Conservation (phyloP, 352 stramenopile species). For the Phytophthora hibernalis region DNA sequence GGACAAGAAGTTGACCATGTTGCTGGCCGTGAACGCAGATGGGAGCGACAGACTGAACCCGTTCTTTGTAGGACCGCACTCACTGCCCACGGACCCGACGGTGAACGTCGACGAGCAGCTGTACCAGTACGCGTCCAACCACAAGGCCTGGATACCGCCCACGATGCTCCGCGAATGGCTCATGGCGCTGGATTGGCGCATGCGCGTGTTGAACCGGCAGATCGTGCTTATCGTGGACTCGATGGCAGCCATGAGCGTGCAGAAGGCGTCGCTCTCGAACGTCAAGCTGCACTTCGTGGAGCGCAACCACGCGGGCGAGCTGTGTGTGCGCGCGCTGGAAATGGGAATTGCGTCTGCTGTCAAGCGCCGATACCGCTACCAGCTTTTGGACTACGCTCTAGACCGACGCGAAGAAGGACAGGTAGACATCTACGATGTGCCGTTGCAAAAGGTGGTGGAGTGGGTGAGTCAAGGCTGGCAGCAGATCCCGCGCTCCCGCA, state of each 20-base stretch:
- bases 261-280: constrained; percentile 69
- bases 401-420: constrained; percentile 48
- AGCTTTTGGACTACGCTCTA: constrained; percentile 56
- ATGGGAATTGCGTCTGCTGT: constrained; percentile 50
- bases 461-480: constrained; percentile 66
- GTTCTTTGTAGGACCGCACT: constrained; percentile 64
- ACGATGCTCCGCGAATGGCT: constrained; percentile 86
- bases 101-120: constrained; percentile 23
- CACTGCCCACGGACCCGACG: constrained; percentile 26
- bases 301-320: constrained; percentile 43
- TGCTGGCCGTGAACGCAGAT: constrained; percentile 73
- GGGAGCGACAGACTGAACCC: constrained; percentile 73
- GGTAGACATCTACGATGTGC: constrained; percentile 50
- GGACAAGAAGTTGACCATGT: constrained; percentile 61
- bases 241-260: constrained; percentile 60
- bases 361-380: constrained; percentile 67
- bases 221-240: constrained; percentile 76
- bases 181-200: constrained; percentile 76
- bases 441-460: constrained; percentile 59
- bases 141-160: constrained; percentile 72
- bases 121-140: constrained; percentile 78
- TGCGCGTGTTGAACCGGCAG: constrained; percentile 76
- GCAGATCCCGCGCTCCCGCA: constrained; percentile 54
- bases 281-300: constrained; percentile 63
- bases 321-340: constrained; percentile 51